Base-by-base conservation (phyloP, 768 basidiomycete species). In the Tylopilus subfusipes region DNA sequence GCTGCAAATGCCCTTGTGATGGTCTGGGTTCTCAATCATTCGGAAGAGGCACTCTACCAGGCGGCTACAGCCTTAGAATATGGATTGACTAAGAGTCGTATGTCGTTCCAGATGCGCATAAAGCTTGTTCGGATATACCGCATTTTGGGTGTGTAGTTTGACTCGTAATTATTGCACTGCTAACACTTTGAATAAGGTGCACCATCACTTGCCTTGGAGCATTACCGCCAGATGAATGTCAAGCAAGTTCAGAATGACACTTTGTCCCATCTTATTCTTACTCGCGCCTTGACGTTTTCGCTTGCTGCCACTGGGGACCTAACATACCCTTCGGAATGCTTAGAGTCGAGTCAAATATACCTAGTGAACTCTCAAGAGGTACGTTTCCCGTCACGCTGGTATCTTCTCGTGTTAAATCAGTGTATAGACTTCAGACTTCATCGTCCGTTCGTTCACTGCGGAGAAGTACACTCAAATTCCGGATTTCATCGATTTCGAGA, bases 401-500 rank as follows among this genome's bases (percentile, higher is more conserved):
- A 5, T 31, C 16, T 21, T 52, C 22, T 33, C 36, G 21, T 50
- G 34, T 45, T 67, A 44, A 62, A 18, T 40, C 14, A 33, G 44
- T n/a, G n/a, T 27, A 19, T 63, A 84, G 91, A 91, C 88, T 2
- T 80, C 86, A 13, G 93, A 93, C 56, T 91, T 85, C 63, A 76
- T 93, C 43, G 82, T 87, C 55, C 82, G 86, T 42, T 90, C 90
- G 10, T 92, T 93, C 67, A 80, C 77, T 12, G 70, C 75, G 12
- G 91, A 94, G 70, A 93, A 89, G 69, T 93, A 93, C 67, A 87
- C 89, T 25, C 90, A 94, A 85, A 88, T 95, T 51, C 84, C 88
- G 19, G 89, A 94, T 64, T 93, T 96, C 63, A 83, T 90, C 52
- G 70, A 72, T 7, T 93, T 95, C 54, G 88, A 94, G 66, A 84